Evolutionary conservation across 805 yeast genomes (phyloP), one percentile per base, ranked within the genome.

Genomic region (Lipomyces sp.): DNA sequence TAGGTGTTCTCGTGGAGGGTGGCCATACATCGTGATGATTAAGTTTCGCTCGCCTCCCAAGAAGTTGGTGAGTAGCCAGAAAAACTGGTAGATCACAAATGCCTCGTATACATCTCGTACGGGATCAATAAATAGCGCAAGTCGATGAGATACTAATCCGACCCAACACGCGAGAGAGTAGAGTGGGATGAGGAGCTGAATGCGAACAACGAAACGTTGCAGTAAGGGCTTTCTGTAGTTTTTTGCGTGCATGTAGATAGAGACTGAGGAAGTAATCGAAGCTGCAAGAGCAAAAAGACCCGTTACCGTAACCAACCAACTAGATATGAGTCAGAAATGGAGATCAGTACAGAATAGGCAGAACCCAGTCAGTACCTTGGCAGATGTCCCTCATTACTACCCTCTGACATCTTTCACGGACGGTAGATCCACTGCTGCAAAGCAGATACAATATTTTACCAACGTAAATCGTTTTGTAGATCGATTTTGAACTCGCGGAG

Each of bases 1-100:
- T 2, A 83, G 83, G 57, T 86, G 93, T 1, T 65, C 61, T 4
- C 82, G 79, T 0, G 96, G 95, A 24, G 77, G 74, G 39, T 91
- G 73, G 2, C 93, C 88, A 42, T 84, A 76, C 21, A 86, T 74
- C 53, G 74, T 70, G 43, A 86, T 79, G 29, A 93, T 83, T 23
- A 93, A 88, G 51, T 80, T 80, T 43, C 95, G 74, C 64, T 95
- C 98, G 16, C 98, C 99, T 0, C 97, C 98, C 8, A 93, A 74
- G 72, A 88, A 78, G 56, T 82, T 79, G 0, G 95, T 88, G 47
- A 93, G 72, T 26, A 89, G 73, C 29, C 91, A 78, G 71, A 86
- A 91, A 66, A 93, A 93, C 1, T 96, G 88, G 68, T 93, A 93
- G 31, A 93, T 86, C 31, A 90, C 96, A 69, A 93, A 87, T 0